Base-by-base conservation (phyloP, 768 basidiomycete species). In the Cystofilobasidium bisporidii region DNA sequence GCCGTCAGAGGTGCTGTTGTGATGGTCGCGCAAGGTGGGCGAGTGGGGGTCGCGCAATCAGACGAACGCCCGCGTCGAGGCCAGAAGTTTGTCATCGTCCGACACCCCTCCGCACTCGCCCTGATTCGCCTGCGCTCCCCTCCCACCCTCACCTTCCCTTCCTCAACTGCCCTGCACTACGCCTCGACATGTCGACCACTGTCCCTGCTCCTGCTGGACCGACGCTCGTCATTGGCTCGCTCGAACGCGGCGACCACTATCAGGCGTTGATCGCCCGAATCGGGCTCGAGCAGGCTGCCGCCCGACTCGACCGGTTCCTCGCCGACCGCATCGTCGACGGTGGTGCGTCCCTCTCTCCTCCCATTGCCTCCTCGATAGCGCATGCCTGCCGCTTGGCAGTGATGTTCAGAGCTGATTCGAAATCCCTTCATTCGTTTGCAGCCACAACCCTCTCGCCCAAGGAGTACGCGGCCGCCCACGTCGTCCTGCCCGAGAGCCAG, bases 291-390 rank as follows among this genome's bases (percentile, higher is more conserved):
- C 59, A 61, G 43, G 57, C 59, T 15, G 80, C 79, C 22, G 77
- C 81, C 70, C 73, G 78, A 40, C 85, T 89, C 36, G 89, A 92
- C 72, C 86, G 82, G 73, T 85, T 90, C 74, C 84, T 92, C 79
- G 78, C 91, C 33, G 90, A 93, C 76, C 81, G 91, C 69, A 78
- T 93, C 69, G 79, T 90, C 20, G 89, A 89, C 76, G 82, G 83
- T 79, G 90, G 90, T 91, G 73, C 62, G 81, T 77, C 20, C 24
- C 60, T 22, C 18, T 48, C 33, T 83, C 6, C 77, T 78, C 32
- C 79, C 15, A 20, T n/a, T 36, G 30, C 45, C 41, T 11, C 45
- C 14, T 18, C 24, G 18, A 12, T n/a, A n/a, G n/a, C n/a, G n/a
- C n/a, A n/a, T n/a, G n/a, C n/a, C n/a, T n/a, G n/a, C n/a, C n/a